phyloP scores from a whole-genome alignment of 768 basidiomycete genomes.

The Ramaria rubella region DNA sequence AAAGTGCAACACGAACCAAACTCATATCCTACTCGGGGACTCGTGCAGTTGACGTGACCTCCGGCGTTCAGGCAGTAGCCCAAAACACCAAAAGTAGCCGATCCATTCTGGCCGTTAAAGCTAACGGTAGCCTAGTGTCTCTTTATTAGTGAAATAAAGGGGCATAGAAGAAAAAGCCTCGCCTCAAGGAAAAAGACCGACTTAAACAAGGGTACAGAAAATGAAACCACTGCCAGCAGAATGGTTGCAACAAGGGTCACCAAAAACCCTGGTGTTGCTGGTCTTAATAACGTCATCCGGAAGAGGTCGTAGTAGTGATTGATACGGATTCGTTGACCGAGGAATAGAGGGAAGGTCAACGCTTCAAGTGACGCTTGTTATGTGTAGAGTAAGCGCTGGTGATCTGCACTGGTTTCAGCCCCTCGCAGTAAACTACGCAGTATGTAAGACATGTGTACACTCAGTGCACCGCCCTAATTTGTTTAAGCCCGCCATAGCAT shows the following conservation, averaged over 20 bases:
- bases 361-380: no score
- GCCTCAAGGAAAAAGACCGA: conserved; percentile 74
- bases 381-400: no score
- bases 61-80: conserved; percentile 72
- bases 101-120: conserved; percentile 41
- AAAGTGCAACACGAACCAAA: conserved; percentile 53
- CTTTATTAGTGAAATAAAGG: conserved; percentile 1
- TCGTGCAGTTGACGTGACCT: conserved; percentile 61
- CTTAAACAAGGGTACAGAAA: conserved; percentile 87
- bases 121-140: conserved; percentile 46
- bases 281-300: conserved; percentile 50
- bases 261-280: conserved; percentile 86
- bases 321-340: neutral
- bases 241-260: conserved; percentile 73
- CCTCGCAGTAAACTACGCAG: no score
- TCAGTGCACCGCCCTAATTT: neutral
- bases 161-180: conserved; percentile 10
- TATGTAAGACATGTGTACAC: no score
- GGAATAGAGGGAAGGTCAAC: neutral
- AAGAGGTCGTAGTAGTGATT: neutral
- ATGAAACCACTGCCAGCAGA: conserved; percentile 79
- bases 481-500: conserved; percentile 11
- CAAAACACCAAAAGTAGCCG: conserved; percentile 79
- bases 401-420: no score
- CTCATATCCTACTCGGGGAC: conserved; percentile 77